Conservation (phyloP, 2,329 filamentous ascomycete species). For the Venturia asperata region DNA sequence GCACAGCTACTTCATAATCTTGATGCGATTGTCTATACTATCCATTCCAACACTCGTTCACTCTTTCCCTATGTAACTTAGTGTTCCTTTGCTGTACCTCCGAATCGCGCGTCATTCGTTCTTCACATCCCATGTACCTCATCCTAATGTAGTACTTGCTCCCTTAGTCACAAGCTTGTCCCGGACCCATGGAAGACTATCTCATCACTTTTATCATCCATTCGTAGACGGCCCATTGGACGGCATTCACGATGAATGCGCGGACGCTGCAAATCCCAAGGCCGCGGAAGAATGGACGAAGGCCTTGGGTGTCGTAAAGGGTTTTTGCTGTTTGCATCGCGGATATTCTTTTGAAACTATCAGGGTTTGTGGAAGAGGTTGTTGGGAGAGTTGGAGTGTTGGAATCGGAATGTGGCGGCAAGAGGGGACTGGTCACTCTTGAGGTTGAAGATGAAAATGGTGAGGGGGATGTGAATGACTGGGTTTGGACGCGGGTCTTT, state of each 20-base stretch:
- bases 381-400: too few relatives aligned
- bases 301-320: conserved; percentile 64
- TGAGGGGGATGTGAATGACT: conserved; percentile 13
- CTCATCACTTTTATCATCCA: conserved; percentile 59
- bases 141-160: too few relatives aligned
- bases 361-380: conserved; percentile 16
- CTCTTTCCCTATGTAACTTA: too few relatives aligned
- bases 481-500: conserved; percentile 82
- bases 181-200: neutral
- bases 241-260: conserved; percentile 88
- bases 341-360: conserved; percentile 35
- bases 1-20: too few relatives aligned
- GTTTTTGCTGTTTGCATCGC: conserved; percentile 58
- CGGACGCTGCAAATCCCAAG: conserved; percentile 74
- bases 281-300: conserved; percentile 73
- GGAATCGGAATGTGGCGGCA: too few relatives aligned
- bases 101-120: too few relatives aligned
- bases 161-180: neutral
- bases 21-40: too few relatives aligned
- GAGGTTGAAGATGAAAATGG: neutral
- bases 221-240: conserved; percentile 88
- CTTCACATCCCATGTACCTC: too few relatives aligned
- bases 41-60: too few relatives aligned
- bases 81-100: too few relatives aligned
- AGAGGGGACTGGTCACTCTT: neutral